phyloP scores from a whole-genome alignment of 192 early-diverging fungal species.

The Dimargaris verticillata region DNA sequence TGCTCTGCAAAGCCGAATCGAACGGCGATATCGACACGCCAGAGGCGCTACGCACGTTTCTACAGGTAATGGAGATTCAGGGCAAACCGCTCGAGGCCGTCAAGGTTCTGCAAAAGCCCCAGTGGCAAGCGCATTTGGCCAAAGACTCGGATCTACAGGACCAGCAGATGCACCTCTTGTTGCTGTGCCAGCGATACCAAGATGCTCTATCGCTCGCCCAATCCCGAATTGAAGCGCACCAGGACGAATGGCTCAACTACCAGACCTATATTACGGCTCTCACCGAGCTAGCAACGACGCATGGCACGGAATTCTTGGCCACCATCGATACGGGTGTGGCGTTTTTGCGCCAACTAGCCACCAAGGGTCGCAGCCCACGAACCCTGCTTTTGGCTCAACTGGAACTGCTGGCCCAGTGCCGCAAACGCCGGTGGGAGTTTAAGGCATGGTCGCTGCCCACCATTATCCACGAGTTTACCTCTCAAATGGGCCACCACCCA shows the following conservation, averaged over 20 bases:
- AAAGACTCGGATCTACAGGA: conserved; percentile 59
- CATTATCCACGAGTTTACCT: background rate
- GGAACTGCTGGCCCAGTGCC: background rate
- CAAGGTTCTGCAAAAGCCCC: conserved; percentile 34
- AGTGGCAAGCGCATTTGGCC: conserved; percentile 41
- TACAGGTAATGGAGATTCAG: conserved; percentile 54
- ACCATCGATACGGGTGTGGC: background rate
- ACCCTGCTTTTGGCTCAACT: background rate
- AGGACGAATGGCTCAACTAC: conserved; percentile 28
- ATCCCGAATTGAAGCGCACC: conserved; percentile 20
- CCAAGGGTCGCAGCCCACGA: background rate
- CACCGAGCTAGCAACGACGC: background rate
- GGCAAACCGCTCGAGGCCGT: conserved; percentile 49
- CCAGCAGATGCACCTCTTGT: conserved; percentile 33
- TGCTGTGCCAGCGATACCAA: conserved; percentile 29
- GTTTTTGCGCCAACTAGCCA: background rate
- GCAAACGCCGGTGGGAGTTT: background rate
- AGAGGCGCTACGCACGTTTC: conserved; percentile 66
- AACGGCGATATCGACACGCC: conserved; percentile 46
- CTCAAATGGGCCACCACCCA: conserved; percentile 27
- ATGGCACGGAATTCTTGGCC: no score
- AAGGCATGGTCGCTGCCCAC: no score
- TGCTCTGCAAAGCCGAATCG: conserved; percentile 57
- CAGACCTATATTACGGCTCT: conserved; percentile 20
- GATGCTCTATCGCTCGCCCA: conserved; percentile 26